Base-by-base conservation (phyloP, 1,139 yeast species). In the Hanseniaspora gamundiae region DNA sequence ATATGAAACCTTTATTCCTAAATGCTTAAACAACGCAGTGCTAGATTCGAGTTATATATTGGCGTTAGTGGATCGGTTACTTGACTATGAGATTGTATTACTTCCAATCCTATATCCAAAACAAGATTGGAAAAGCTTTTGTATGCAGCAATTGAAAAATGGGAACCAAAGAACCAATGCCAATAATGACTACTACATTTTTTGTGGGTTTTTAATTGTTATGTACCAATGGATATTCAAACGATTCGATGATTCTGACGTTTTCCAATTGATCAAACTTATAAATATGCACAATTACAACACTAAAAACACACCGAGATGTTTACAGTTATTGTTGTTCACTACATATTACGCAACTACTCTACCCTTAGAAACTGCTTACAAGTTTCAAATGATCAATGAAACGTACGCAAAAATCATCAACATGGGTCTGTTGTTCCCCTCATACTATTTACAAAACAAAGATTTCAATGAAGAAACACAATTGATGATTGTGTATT, bases 171-270 rank as follows among this genome's bases (percentile, higher is more conserved):
- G 27, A 33, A 7, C 40, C 33, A n/a, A 17, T 17, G 27, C 26
- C 17, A 10, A 21, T 33, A 38, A 24, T 4, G 47, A 51, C 26
- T 54, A 56, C 2, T 38, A 52, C 9, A 44, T 41, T 14, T 40
- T 55, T 13, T 39, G 57, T 26, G 51, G 50, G 14, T 40, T 54
- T 33, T 33, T 33, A 14, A 43, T 57, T 20, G 51, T 48, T 41
- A 46, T 58, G 13, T 52, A 57, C 24, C 64, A 59, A 45, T 49
- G 56, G 33, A 52, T 53, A 45, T 56, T 58, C 58, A 50, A 52
- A 4, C 56, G 60, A 43, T 46, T 58, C 27, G 54, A 55, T 48
- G 52, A 55, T 35, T 49, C 49, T 22, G 51, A 52, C 29, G 43
- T 59, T n/a, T 56, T 54, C 42, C 49, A 55, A 35, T 45, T 55